Percentiles rank a stretch among this genome's conserved stretches.
These are phyloP conservation scores for Phialemoniopsis sp. DNA, from an alignment of 2,329 filamentous ascomycete genomes.

Conservation along the genomic window DNA sequence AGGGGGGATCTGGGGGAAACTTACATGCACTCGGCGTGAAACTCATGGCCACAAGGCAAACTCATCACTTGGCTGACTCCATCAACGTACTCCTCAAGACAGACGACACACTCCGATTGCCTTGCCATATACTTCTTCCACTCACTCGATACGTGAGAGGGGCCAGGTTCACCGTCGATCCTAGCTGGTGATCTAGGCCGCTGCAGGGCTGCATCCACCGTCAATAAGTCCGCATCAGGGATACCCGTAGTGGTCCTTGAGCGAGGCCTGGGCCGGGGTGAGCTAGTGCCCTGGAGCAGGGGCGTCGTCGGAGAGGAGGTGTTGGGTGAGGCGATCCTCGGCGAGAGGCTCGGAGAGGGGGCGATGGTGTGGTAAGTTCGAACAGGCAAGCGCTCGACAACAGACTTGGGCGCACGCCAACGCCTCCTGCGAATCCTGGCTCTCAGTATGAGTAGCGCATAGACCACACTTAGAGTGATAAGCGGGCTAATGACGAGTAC, in stretches of 20 bases:
- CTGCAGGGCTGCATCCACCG: constrained; percentile 37
- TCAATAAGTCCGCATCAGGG: constrained; percentile 37
- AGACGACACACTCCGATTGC: constrained; percentile 90
- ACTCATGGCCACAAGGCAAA: constrained; percentile 94
- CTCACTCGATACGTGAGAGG: constrained; percentile 39
- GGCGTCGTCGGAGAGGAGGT: constrained; percentile 74
- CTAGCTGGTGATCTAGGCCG: constrained; percentile 27
- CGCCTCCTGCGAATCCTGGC: constrained; percentile 83
- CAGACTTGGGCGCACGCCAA: constrained; percentile 96
- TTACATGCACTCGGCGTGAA: constrained; percentile 98
- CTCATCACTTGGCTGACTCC: constrained; percentile 96
- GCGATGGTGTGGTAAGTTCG: constrained; percentile 89
- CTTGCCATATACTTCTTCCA: constrained; percentile 65
- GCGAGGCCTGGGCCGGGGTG: constrained; percentile 52
- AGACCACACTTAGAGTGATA: constrained; percentile 88
- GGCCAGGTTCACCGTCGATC: constrained; percentile 33
- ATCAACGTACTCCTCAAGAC: constrained; percentile 92
- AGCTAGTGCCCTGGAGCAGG: constrained; percentile 58
- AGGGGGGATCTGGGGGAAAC: constrained; percentile 30
- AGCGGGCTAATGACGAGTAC: constrained; percentile 94
- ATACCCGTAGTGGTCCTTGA: constrained; percentile 62
- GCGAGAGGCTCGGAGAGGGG: constrained; percentile 51
- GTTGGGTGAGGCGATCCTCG: constrained; percentile 58
- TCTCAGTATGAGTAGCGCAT: constrained; percentile 79
- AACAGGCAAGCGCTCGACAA: constrained; percentile 91